Percentiles rank a stretch among this genome's conserved stretches.
phyloP scores from a whole-genome alignment of 1,284 basidiomycete genomes.

The Apiotrichum gracile region DNA sequence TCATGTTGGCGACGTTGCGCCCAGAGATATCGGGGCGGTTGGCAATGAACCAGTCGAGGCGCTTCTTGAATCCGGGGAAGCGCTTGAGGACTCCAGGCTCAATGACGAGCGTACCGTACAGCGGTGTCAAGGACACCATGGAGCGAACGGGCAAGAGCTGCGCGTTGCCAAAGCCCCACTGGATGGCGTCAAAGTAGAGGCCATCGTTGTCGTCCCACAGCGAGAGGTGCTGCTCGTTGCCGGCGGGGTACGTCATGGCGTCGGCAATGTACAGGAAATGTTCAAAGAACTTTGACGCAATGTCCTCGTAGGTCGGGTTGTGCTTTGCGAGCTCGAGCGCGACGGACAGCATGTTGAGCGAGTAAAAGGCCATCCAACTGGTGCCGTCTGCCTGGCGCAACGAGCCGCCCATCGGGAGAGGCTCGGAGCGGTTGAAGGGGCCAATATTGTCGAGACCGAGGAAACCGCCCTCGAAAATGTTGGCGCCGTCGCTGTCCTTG shows the following conservation, averaged over 20 bases:
- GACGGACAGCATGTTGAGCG: slow-evolving; percentile 81
- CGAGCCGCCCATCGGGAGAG: slow-evolving; percentile 82
- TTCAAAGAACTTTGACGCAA: slow-evolving; percentile 83
- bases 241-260: slow-evolving; percentile 87
- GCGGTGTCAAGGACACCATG: slow-evolving; percentile 89
- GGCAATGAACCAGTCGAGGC: slow-evolving; percentile 97
- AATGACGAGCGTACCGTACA: slow-evolving; percentile 89
- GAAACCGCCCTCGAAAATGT: slow-evolving; percentile 98
- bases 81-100: slow-evolving; percentile 83
- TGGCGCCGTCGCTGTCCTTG: slow-evolving; percentile 88
- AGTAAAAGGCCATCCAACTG: slow-evolving; percentile 99
- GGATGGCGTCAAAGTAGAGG: slow-evolving; percentile 96
- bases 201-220: slow-evolving; percentile 96
- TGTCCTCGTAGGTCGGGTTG: slow-evolving; percentile 95
- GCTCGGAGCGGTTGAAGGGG: slow-evolving; percentile 95
- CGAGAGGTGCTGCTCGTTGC: slow-evolving; percentile 67
- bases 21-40: slow-evolving; percentile 79
- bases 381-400: slow-evolving; percentile 96
- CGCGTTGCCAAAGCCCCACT: slow-evolving; percentile 71
- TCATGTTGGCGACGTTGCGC: slow-evolving; percentile 94
- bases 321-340: slow-evolving; percentile 96
- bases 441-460: slow-evolving; percentile 97
- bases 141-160: slow-evolving; percentile 89
- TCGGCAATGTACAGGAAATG: slow-evolving; percentile 95
- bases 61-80: slow-evolving; percentile 95